These are phyloP conservation scores for Penicillium psychrosexuale DNA, from an alignment of 2,329 filamentous ascomycete genomes.

Conservation along the genomic window DNA sequence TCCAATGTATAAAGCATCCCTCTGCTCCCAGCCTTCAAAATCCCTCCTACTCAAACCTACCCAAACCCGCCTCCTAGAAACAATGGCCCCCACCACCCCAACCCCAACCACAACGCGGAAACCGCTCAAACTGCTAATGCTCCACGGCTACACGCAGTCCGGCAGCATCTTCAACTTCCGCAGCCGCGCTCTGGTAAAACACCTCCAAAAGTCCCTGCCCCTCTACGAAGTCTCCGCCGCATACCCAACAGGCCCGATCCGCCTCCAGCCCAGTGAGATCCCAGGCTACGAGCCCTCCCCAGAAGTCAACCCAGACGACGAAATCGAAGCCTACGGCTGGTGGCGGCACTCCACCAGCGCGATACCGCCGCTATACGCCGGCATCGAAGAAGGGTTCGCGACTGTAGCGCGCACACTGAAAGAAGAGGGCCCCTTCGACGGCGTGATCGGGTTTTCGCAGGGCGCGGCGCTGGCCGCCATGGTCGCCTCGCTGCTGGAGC, in stretches of 20 bases:
- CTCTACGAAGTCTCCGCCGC: constrained; percentile 57
- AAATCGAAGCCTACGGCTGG: constrained; percentile 75
- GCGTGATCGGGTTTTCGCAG: constrained; percentile 78
- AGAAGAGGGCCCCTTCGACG: constrained; percentile 68
- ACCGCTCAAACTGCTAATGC: constrained; percentile 67
- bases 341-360: constrained; percentile 66
- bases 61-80: not conserved
- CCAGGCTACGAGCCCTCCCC: constrained; percentile 60
- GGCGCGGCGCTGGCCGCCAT: constrained; percentile 71
- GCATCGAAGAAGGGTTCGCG: constrained; percentile 66
- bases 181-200: constrained; percentile 80
- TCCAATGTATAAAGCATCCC: not conserved
- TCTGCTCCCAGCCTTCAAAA: not conserved
- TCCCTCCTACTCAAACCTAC: constrained; percentile 4
- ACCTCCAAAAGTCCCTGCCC: constrained; percentile 70
- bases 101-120: constrained; percentile 12
- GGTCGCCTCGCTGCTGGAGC: constrained; percentile 69
- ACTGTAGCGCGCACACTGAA: constrained; percentile 61
- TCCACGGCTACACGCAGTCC: constrained; percentile 89
- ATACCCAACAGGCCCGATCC: constrained; percentile 68
- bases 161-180: constrained; percentile 81
- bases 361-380: constrained; percentile 61
- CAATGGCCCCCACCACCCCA: constrained; percentile 19
- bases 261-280: constrained; percentile 63
- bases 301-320: constrained; percentile 45